phyloP scores from a whole-genome alignment of 1,139 yeast genomes.

The Candida buenavistaensis region DNA sequence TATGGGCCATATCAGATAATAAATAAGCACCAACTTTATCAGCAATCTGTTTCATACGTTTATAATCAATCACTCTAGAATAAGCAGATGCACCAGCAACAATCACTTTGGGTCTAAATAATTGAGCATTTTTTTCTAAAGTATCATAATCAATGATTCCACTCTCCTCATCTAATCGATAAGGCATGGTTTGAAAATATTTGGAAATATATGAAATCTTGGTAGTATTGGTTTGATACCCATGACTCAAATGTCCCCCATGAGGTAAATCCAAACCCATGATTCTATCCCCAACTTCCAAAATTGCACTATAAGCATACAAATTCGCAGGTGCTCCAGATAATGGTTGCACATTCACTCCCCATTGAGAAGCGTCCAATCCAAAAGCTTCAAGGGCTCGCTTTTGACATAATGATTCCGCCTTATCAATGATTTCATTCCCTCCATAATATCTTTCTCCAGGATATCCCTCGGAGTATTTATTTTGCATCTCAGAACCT shows the following conservation, averaged over 20 bases:
- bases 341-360: slow-evolving; percentile 91
- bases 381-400: slow-evolving; percentile 87
- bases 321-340: slow-evolving; percentile 97
- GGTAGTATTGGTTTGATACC: slow-evolving; percentile 85
- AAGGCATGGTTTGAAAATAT: slow-evolving; percentile 97
- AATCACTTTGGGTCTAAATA: slow-evolving; percentile 91
- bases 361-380: slow-evolving; percentile 81
- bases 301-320: slow-evolving; percentile 85
- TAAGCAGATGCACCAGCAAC: slow-evolving; percentile 98
- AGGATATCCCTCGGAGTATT: slow-evolving; percentile 98
- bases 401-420: slow-evolving; percentile 85
- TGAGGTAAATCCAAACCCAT: slow-evolving; percentile 98
- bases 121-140: slow-evolving; percentile 75
- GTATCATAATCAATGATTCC: slow-evolving; percentile 92
- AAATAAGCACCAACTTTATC: slow-evolving; percentile 92
- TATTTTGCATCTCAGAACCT: slow-evolving; percentile 96
- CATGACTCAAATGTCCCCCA: slow-evolving; percentile 96
- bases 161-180: slow-evolving; percentile 79
- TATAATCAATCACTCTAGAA: slow-evolving; percentile 87
- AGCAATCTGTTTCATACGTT: slow-evolving; percentile 84
- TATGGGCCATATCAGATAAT: slow-evolving; percentile 95
- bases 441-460: slow-evolving; percentile 98
- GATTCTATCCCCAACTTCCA: slow-evolving; percentile 87
- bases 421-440: slow-evolving; percentile 88
- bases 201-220: slow-evolving; percentile 90